These are phyloP conservation scores for Fusarium xyrophilum DNA, from an alignment of 2,329 filamentous ascomycete species.

Conservation along the genomic window DNA sequence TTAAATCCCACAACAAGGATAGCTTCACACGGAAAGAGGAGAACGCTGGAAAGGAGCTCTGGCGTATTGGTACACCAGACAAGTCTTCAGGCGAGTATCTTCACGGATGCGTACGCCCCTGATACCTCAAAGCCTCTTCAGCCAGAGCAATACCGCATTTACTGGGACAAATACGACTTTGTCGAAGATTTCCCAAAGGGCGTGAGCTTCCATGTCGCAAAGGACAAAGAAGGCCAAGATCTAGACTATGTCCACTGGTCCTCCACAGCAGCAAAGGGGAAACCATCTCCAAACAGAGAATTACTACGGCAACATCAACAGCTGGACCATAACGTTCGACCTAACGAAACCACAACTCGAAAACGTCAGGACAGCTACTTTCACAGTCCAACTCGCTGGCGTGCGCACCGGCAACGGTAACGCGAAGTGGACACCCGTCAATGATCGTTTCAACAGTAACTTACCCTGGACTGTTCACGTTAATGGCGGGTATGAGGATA, in stretches of 20 bases:
- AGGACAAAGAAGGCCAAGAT: constrained; percentile 54
- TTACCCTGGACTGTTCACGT: constrained; percentile 43
- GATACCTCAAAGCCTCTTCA: constrained; percentile 57
- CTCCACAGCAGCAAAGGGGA: constrained; percentile 62
- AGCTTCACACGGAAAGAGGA: constrained; percentile 26
- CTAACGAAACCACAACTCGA: constrained; percentile 43
- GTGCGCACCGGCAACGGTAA: constrained; percentile 28
- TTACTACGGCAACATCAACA: constrained; percentile 57
- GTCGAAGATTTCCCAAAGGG: constrained; percentile 63
- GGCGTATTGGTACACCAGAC: constrained; percentile 47
- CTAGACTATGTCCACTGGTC: constrained; percentile 71
- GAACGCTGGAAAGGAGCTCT: constrained; percentile 19
- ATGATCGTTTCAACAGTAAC: constrained; percentile 8
- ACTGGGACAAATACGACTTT: constrained; percentile 67
- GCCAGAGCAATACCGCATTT: constrained; percentile 63
- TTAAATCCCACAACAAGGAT: neutral
- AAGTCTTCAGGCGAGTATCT: constrained; percentile 65
- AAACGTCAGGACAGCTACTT: constrained; percentile 47
- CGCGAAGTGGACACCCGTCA: constrained; percentile 27
- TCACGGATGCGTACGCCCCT: constrained; percentile 59
- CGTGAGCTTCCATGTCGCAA: constrained; percentile 62
- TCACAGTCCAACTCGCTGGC: constrained; percentile 29
- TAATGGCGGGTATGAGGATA: constrained; percentile 50
- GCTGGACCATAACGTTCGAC: constrained; percentile 64
- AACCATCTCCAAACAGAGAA: constrained; percentile 53